A percentile compares a stretch with the other conserved stretches of the same genome.
phyloP scores from a whole-genome alignment of 2,329 filamentous ascomycete genomes.

The Paecilomyces niveus region DNA sequence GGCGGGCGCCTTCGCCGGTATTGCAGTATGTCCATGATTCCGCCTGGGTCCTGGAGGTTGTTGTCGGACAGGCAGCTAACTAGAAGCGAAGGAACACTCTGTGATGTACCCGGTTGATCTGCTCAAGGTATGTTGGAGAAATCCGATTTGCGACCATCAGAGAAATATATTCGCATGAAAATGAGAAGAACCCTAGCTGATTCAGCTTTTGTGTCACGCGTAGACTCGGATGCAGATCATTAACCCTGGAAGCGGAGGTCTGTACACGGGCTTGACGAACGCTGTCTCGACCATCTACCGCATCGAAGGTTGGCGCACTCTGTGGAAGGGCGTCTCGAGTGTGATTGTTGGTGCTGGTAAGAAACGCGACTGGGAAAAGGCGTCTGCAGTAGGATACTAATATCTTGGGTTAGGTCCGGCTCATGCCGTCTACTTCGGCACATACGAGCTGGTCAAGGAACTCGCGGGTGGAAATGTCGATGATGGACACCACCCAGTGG shows the following conservation, averaged over 20 bases:
- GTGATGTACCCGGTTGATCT: slow-evolving; percentile 99
- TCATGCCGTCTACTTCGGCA: slow-evolving; percentile 96
- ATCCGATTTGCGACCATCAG: not conserved
- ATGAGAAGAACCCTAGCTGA: slow-evolving; percentile 3
- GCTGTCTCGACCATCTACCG: slow-evolving; percentile 88
- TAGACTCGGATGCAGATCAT: slow-evolving; percentile 98
- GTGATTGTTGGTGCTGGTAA: slow-evolving; percentile 90
- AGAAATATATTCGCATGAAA: not conserved
- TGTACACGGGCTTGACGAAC: slow-evolving; percentile 86
- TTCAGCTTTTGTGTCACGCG: slow-evolving; percentile 2
- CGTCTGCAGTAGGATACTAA: slow-evolving; percentile 11
- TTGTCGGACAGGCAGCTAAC: slow-evolving; percentile 16
- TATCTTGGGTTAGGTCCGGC: slow-evolving; percentile 63
- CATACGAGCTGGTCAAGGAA: slow-evolving; percentile 96
- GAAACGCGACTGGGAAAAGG: slow-evolving; percentile 17
- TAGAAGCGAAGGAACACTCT: slow-evolving; percentile 70
- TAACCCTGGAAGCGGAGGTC: slow-evolving; percentile 65
- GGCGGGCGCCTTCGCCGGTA: slow-evolving; percentile 92
- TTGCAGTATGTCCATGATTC: slow-evolving; percentile 62
- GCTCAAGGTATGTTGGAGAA: slow-evolving; percentile 66
- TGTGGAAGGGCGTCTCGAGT: slow-evolving; percentile 96
- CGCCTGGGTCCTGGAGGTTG: slow-evolving; percentile 1
- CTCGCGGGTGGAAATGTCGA: slow-evolving; percentile 85
- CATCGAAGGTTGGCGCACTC: slow-evolving; percentile 78
- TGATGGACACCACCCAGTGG: slow-evolving; percentile 80